phyloP scores from a whole-genome alignment of 108 stramenopile genomes.

The Discostella pseudostelligera region DNA sequence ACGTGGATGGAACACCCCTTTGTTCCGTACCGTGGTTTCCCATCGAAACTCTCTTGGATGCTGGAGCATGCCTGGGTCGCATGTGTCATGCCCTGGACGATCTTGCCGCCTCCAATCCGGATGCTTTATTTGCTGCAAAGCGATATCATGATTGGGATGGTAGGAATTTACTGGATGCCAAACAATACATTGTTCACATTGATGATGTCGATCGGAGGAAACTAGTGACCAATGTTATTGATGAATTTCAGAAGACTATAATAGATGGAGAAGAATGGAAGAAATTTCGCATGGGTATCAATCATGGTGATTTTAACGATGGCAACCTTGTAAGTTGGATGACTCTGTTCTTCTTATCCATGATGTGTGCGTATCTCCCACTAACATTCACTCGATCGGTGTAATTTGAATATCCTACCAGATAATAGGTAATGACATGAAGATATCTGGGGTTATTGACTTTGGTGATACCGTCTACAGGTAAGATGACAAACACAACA shows the following conservation, averaged over 20 bases:
- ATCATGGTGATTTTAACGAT: slow-evolving; percentile 87
- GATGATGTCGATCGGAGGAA: slow-evolving; percentile 48
- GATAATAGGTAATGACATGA: slow-evolving; percentile 18
- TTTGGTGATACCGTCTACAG: slow-evolving; percentile 88
- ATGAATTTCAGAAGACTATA: slow-evolving; percentile 59
- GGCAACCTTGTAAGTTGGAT: slow-evolving; percentile 68
- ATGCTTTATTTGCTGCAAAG: slow-evolving; percentile 43
- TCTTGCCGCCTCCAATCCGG: slow-evolving; percentile 32
- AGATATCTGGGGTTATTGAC: slow-evolving; percentile 82
- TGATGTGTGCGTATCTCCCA: not conserved
- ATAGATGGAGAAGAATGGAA: slow-evolving; percentile 53
- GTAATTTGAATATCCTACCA: not conserved
- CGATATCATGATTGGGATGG: slow-evolving; percentile 86
- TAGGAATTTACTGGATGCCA: slow-evolving; percentile 63
- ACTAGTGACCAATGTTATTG: slow-evolving; percentile 65
- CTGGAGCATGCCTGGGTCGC: slow-evolving; percentile 73
- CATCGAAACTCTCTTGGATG: slow-evolving; percentile 65
- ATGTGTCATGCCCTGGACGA: slow-evolving; percentile 59
- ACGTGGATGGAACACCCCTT: slow-evolving; percentile 75
- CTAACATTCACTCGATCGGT: not conserved
- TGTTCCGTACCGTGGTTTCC: slow-evolving; percentile 54
- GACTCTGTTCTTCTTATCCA: not conserved
- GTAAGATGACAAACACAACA: slow-evolving; percentile 42
- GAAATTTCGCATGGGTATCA: slow-evolving; percentile 50
- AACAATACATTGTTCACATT: slow-evolving; percentile 60